Conservation (phyloP, 2,329 filamentous ascomycete genomes). For the Trichophyton rubrum region DNA sequence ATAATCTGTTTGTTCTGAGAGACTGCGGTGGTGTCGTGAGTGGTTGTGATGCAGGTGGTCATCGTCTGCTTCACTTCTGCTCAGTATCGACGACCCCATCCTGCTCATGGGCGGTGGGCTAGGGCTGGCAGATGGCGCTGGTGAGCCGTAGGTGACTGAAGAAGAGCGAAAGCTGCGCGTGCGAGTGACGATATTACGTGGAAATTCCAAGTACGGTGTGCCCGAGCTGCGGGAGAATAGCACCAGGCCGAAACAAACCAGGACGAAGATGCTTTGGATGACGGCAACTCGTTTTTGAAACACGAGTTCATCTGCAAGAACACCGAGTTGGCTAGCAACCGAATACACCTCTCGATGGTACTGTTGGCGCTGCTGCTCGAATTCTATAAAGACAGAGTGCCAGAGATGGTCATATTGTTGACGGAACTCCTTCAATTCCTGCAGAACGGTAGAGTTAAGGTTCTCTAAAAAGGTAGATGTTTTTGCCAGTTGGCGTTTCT, state of each 20-base stretch:
- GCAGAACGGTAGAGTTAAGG: constrained; percentile 76
- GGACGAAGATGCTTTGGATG: constrained; percentile 72
- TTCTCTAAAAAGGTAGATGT: constrained; percentile 68
- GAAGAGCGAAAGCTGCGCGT: constrained; percentile 33
- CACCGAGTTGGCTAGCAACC: constrained; percentile 63
- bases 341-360: constrained; percentile 74
- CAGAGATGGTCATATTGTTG: constrained; percentile 91
- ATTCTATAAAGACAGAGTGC: constrained; percentile 85
- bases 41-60: neutral
- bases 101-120: constrained; percentile 17
- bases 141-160: constrained; percentile 23
- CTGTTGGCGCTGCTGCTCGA: constrained; percentile 77
- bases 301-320: constrained; percentile 84
- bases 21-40: neutral
- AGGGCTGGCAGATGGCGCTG: constrained; percentile 23
- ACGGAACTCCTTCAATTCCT: constrained; percentile 64
- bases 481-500: constrained; percentile 76
- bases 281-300: constrained; percentile 84
- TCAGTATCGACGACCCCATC: neutral
- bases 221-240: constrained; percentile 51
- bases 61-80: neutral
- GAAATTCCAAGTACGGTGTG: constrained; percentile 34
- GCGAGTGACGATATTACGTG: constrained; percentile 35
- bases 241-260: constrained; percentile 76
- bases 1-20: constrained; percentile 6